phyloP scores from a whole-genome alignment of 1,139 yeast genomes.

The Diutina scorzettiae region DNA sequence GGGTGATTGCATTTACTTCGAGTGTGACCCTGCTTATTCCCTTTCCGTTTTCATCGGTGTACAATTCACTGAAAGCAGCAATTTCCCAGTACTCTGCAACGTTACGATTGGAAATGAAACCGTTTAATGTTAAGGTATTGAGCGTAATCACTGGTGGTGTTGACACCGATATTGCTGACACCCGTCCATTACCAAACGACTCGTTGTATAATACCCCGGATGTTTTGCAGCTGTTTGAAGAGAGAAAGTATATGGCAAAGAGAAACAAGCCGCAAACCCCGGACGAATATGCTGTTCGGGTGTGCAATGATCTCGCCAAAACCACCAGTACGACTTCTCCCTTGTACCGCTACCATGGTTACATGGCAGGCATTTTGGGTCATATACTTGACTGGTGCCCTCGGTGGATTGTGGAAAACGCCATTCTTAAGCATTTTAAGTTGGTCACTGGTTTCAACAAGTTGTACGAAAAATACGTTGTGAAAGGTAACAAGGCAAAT shows the following conservation, averaged over 20 bases:
- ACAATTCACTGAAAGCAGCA: constrained; percentile 8
- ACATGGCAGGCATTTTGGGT: constrained; percentile 29
- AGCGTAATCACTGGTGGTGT: constrained; percentile 57
- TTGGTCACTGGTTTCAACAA: constrained; percentile 19
- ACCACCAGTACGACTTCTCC: constrained; percentile 29
- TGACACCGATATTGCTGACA: constrained; percentile 43
- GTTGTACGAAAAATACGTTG: constrained; percentile 16
- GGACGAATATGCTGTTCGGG: constrained; percentile 40
- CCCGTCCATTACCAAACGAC: constrained; percentile 39
- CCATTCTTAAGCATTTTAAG: constrained; percentile 36
- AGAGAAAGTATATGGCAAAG: constrained; percentile 50
- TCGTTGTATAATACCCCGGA: constrained; percentile 45
- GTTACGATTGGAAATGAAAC: constrained; percentile 55
- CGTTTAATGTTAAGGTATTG: constrained; percentile 62
- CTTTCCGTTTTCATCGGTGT: constrained; percentile 9
- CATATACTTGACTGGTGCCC: constrained; percentile 29
- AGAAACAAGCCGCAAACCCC: constrained; percentile 50
- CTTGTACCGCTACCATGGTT: constrained; percentile 42
- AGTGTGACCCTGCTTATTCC: constrained; percentile 8
- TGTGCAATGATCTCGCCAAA: constrained; percentile 36
- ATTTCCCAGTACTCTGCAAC: constrained; percentile 14
- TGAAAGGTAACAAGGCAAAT: constrained; percentile 10
- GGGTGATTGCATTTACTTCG: constrained; percentile 11
- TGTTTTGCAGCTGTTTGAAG: constrained; percentile 35
- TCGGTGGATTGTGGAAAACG: constrained; percentile 33